Conservation (phyloP, 106 monocot species). For the Phalaenopsis aphrodite region DNA sequence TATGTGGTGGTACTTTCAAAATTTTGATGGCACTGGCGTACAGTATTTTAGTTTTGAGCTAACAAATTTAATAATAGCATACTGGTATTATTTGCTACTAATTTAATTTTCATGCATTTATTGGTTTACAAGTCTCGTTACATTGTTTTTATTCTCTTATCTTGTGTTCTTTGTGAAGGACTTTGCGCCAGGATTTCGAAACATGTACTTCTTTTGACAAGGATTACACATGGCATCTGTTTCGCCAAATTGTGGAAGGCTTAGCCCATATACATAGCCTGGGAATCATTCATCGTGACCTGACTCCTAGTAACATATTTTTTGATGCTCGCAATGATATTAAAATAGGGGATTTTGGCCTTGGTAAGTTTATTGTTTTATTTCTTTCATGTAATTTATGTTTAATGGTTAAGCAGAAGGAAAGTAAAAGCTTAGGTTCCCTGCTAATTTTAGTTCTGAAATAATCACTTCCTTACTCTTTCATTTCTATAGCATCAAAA, state of each 20-base stretch:
- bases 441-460: background rate
- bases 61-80: background rate
- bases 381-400: background rate
- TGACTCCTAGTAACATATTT: slow-evolving; percentile 95
- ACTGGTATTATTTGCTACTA: background rate
- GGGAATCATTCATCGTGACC: slow-evolving; percentile 96
- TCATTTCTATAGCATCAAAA: background rate
- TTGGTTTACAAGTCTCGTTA: background rate
- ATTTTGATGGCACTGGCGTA: background rate
- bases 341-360: slow-evolving; percentile 98
- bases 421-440: background rate
- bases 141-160: slow-evolving; percentile 5
- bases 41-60: background rate
- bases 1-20: background rate
- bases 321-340: slow-evolving; percentile 98
- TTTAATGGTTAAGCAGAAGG: background rate
- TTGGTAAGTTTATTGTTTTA: slow-evolving; percentile 47
- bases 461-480: background rate
- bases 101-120: background rate
- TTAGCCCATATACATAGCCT: slow-evolving; percentile 94
- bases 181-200: slow-evolving; percentile 82
- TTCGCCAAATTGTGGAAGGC: slow-evolving; percentile 99
- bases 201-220: slow-evolving; percentile 50
- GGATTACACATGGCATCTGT: slow-evolving; percentile 80
- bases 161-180: slow-evolving; percentile 41